phyloP scores from a whole-genome alignment of 2,329 filamentous ascomycete genomes.

The Botrytis fabae region DNA sequence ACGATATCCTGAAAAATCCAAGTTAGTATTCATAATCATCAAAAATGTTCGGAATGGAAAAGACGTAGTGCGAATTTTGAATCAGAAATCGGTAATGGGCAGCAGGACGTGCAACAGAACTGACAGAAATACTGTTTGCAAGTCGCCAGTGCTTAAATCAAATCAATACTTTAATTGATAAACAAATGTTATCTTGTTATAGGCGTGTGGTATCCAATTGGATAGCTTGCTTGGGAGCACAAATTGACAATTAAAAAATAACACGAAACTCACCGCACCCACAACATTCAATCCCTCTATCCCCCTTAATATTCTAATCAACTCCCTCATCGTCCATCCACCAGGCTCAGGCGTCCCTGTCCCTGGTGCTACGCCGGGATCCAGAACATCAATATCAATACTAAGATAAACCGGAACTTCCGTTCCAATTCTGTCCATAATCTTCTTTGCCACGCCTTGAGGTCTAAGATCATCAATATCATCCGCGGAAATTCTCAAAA shows the following conservation, averaged over 20 bases:
- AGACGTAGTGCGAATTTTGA: neutral
- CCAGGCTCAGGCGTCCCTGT: slow-evolving; percentile 89
- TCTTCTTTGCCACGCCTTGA: slow-evolving; percentile 66
- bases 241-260: neutral
- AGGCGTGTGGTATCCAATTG: neutral
- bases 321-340: slow-evolving; percentile 86
- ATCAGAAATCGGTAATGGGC: too few species aligned
- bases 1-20: slow-evolving; percentile 64
- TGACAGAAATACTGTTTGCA: neutral
- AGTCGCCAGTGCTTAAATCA: neutral
- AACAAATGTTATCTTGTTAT: neutral
- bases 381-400: slow-evolving; percentile 79
- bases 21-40: neutral
- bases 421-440: slow-evolving; percentile 70
- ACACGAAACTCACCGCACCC: slow-evolving; percentile 53
- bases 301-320: slow-evolving; percentile 79
- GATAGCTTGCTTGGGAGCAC: neutral
- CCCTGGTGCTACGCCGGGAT: slow-evolving; percentile 68
- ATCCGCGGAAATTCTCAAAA: slow-evolving; percentile 77
- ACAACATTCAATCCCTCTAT: slow-evolving; percentile 83
- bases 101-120: neutral
- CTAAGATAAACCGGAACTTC: slow-evolving; percentile 79
- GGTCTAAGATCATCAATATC: slow-evolving; percentile 84
- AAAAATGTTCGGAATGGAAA: neutral
- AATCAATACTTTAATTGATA: neutral